phyloP scores from a whole-genome alignment of 2,329 filamentous ascomycete species.

The Fusarium sp. region DNA sequence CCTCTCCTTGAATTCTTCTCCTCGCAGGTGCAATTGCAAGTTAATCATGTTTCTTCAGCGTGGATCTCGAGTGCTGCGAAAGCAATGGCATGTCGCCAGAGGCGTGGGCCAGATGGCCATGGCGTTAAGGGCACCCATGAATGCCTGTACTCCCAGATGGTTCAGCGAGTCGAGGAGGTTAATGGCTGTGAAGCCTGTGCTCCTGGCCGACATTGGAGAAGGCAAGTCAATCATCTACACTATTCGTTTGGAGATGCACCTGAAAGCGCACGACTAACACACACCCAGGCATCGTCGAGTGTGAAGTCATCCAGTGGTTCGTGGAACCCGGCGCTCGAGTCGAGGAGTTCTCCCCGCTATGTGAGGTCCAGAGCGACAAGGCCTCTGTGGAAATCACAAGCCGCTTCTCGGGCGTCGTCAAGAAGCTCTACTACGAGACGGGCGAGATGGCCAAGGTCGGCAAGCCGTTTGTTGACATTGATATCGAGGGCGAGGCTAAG shows the following conservation, averaged over 20 bases:
- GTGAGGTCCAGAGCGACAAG: conserved; percentile 98
- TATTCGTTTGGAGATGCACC: neutral
- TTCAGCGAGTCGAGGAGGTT: conserved; percentile 65
- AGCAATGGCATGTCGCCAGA: conserved; percentile 63
- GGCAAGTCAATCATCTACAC: conserved; percentile 59
- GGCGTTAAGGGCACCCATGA: conserved; percentile 44
- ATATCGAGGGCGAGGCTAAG: conserved; percentile 83
- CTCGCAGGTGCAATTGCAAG: conserved; percentile 28
- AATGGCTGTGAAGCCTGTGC: conserved; percentile 78
- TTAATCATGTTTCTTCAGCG: conserved; percentile 66
- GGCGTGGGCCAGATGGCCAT: conserved; percentile 52
- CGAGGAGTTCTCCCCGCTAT: conserved; percentile 97
- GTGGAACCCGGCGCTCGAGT: conserved; percentile 95
- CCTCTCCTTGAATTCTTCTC: conserved; percentile 29
- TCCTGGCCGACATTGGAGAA: conserved; percentile 89
- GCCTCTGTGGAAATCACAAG: conserved; percentile 93
- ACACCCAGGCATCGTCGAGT: conserved; percentile 88
- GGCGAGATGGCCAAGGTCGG: conserved; percentile 97
- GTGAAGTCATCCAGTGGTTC: conserved; percentile 99
- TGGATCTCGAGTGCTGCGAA: conserved; percentile 62
- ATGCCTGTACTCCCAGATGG: conserved; percentile 52
- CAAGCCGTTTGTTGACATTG: conserved; percentile 94
- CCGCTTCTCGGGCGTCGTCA: conserved; percentile 93
- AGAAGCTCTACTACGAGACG: conserved; percentile 94
- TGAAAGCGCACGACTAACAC: conserved; percentile 23